Percentiles rank a stretch among this genome's conserved stretches.
Evolutionary conservation across 2,329 filamentous ascomycete genomes (phyloP).

Genomic region (Fusarium algeriense): DNA sequence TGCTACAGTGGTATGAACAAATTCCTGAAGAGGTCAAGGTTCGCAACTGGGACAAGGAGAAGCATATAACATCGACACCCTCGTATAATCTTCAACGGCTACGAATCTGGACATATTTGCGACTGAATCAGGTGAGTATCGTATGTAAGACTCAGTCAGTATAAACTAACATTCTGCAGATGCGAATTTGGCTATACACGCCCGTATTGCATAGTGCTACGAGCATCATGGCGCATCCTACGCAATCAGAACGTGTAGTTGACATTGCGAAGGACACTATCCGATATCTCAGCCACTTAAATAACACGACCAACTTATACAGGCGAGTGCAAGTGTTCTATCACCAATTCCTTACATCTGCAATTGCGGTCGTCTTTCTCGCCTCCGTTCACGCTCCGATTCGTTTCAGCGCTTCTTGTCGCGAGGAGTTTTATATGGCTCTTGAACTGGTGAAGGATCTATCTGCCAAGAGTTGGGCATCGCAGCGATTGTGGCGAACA

Average conservation of each 20-base stretch:
- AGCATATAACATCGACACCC: constrained; percentile 65
- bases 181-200: constrained; percentile 89
- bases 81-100: constrained; percentile 78
- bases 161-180: constrained; percentile 53
- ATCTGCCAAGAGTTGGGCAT: constrained; percentile 77
- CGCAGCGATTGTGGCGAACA: constrained; percentile 79
- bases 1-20: constrained; percentile 86
- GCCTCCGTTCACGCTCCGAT: constrained; percentile 81
- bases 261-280: constrained; percentile 83
- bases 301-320: constrained; percentile 79
- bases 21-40: constrained; percentile 72
- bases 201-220: constrained; percentile 87
- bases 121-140: constrained; percentile 77
- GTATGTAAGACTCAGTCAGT: too few species aligned
- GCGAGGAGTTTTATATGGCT: constrained; percentile 83
- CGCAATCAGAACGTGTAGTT: constrained; percentile 79
- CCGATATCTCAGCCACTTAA: constrained; percentile 75
- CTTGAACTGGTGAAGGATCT: constrained; percentile 80
- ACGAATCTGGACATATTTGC: constrained; percentile 85
- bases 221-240: constrained; percentile 82
- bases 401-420: constrained; percentile 74
- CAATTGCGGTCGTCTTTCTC: constrained; percentile 80
- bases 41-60: constrained; percentile 69
- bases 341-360: constrained; percentile 82
- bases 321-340: constrained; percentile 80